Conservation (phyloP, 2,329 filamentous ascomycete genomes). For the Diplodia mutila region DNA sequence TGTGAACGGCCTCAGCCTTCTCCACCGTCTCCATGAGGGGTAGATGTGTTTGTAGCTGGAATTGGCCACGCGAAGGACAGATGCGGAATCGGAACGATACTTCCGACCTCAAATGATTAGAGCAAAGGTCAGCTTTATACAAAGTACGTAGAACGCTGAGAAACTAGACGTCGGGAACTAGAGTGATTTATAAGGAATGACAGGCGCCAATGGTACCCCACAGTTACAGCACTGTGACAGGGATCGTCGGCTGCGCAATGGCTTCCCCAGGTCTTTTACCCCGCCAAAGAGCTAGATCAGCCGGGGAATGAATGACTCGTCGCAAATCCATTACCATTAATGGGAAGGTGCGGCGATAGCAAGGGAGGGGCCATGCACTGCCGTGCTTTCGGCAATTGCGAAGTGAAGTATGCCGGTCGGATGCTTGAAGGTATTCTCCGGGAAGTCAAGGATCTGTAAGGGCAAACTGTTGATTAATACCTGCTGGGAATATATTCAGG, state of each 20-base stretch:
- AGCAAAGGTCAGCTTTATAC: not conserved
- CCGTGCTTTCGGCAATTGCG: slow-evolving; percentile 9
- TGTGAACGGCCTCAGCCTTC: not conserved
- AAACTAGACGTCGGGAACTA: not conserved
- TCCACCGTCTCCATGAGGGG: slow-evolving; percentile 18
- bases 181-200: not conserved
- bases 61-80: not conserved
- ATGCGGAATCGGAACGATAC: not conserved
- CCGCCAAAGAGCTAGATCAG: not conserved
- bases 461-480: not conserved
- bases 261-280: slow-evolving; percentile 10
- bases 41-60: not conserved
- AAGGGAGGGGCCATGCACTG: not conserved
- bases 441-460: not conserved
- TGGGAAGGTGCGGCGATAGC: not conserved
- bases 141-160: not conserved
- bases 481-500: not conserved
- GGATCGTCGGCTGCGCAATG: not conserved
- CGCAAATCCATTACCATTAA: not conserved
- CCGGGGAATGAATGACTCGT: not conserved
- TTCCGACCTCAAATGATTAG: not conserved
- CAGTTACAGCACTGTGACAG: not conserved
- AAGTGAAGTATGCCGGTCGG: not conserved
- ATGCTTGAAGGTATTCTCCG: not conserved
- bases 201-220: not conserved